phyloP scores from a whole-genome alignment of 306 rosid genomes.

The Luffa acutangula region DNA sequence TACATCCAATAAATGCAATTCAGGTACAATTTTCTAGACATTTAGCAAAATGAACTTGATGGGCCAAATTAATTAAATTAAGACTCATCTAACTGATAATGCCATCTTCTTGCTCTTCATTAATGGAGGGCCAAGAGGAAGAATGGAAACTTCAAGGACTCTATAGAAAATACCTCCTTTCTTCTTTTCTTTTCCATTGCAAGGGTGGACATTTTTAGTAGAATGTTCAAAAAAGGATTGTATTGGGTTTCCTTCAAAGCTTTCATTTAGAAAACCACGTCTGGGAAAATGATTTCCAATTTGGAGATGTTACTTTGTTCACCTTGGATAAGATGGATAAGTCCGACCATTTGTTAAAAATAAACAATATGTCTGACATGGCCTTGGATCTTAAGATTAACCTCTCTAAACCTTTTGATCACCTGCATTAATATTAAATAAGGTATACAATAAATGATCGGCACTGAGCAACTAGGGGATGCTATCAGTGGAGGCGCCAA shows the following conservation, averaged over 20 bases:
- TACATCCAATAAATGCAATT: neutral
- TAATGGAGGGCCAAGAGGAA: neutral
- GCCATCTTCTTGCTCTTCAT: neutral
- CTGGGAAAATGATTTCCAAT: neutral
- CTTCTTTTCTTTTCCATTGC: neutral
- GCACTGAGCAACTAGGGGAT: neutral
- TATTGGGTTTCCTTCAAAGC: neutral
- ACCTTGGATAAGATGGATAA: neutral
- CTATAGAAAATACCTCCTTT: neutral
- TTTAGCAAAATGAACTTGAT: neutral
- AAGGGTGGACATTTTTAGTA: neutral
- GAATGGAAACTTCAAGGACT: neutral
- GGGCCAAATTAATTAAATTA: neutral
- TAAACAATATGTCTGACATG: neutral
- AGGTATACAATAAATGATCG: neutral
- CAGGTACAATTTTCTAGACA: neutral
- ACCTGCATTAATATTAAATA: too few species aligned
- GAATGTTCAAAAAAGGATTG: neutral
- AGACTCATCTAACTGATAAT: neutral
- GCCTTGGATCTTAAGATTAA: neutral
- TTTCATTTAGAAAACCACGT: neutral
- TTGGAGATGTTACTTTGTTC: neutral
- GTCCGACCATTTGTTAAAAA: neutral
- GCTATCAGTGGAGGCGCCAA: neutral
- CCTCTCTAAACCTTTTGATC: neutral